Percentiles rank a stretch among this genome's conserved stretches.
Evolutionary conservation across 305 asterid genomes (phyloP).

Genomic region (Coffea humblotiana): DNA sequence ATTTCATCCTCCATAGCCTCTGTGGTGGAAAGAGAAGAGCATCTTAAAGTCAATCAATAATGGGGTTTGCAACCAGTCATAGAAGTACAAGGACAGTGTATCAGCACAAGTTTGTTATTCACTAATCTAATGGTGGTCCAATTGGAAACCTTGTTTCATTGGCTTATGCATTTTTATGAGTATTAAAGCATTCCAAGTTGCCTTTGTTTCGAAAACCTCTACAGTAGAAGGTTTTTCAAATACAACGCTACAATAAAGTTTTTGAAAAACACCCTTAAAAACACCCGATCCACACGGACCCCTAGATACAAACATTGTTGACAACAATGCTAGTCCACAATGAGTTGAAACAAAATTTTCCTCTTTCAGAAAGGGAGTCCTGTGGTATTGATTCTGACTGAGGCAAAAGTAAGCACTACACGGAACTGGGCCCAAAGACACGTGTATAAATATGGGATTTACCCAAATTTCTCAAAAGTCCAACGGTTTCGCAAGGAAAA

Average conservation of each 20-base stretch:
- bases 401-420: background rate
- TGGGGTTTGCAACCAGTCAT: background rate
- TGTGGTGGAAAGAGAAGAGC: constrained; percentile 29
- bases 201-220: background rate
- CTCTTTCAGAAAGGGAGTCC: background rate
- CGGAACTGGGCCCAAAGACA: background rate
- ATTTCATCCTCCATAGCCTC: constrained; percentile 90
- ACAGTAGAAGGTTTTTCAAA: no score
- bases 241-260: no score
- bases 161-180: background rate
- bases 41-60: background rate
- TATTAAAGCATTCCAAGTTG: background rate
- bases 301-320: background rate
- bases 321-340: background rate
- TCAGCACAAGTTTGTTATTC: background rate
- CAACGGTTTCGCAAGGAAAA: background rate
- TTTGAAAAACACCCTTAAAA: no score
- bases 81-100: background rate
- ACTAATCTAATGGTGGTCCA: background rate
- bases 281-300: no score
- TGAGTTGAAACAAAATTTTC: background rate
- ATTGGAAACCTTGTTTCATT: background rate
- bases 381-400: background rate
- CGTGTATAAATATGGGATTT: background rate
- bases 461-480: background rate